A percentile compares a stretch with the other conserved stretches of the same genome.
Evolutionary conservation across 179 eudicot species (phyloP).

Genomic region (Amaranthus tricolor): DNA sequence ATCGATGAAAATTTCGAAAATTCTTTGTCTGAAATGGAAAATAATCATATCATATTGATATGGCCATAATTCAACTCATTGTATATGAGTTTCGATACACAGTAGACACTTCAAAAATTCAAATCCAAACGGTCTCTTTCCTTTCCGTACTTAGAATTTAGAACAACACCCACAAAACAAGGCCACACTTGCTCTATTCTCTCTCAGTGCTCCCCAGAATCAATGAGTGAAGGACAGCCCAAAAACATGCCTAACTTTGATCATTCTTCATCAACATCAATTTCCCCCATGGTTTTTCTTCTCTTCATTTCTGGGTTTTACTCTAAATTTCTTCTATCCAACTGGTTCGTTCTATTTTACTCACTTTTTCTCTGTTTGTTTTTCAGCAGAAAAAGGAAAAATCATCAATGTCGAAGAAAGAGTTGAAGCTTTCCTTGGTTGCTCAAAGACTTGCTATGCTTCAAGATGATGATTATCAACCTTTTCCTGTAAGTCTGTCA

Average conservation of each 20-base stretch:
- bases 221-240: not conserved
- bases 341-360: not conserved
- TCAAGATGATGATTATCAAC: constrained; percentile 6
- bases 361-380: not conserved
- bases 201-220: not conserved
- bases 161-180: no score
- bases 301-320: not conserved
- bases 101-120: not conserved
- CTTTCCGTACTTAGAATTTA: not conserved
- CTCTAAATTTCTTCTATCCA: not conserved
- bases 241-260: not conserved
- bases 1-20: no score
- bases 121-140: constrained; percentile 6
- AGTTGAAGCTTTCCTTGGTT: constrained; percentile 5
- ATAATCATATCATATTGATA: no score
- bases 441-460: constrained; percentile 20
- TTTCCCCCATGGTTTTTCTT: not conserved
- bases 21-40: no score
- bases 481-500: not conserved
- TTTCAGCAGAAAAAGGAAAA: not conserved
- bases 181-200: not conserved
- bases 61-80: no score
- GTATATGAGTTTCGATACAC: not conserved
- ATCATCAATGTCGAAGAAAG: not conserved
- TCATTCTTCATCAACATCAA: not conserved